Evolutionary conservation across 169 alveolate genomes (phyloP).

Genomic region (Plasmodium inui): DNA sequence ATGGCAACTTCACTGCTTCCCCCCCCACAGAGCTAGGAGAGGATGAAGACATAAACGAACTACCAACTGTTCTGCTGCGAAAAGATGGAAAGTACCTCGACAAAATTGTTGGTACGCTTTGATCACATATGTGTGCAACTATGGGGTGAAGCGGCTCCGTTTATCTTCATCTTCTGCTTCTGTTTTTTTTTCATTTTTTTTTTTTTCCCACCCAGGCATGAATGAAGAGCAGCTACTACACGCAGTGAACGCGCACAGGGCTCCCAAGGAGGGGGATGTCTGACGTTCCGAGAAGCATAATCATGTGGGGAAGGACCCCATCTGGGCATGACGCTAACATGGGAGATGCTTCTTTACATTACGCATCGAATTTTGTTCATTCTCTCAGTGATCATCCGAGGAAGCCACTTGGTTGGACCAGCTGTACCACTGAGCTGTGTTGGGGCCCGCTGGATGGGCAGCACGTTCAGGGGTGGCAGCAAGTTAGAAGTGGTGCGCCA

Average conservation of each 20-base stretch:
- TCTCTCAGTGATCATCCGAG: background rate
- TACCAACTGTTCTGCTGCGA: constrained; percentile 57
- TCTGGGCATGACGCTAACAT: background rate
- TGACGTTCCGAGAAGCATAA: background rate
- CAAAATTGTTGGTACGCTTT: constrained; percentile 42
- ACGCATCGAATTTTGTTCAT: background rate
- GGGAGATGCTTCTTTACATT: background rate
- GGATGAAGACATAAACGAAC: constrained; percentile 64
- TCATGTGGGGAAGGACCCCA: background rate
- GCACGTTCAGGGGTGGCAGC: background rate
- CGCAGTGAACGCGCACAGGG: background rate
- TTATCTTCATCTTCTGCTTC: background rate
- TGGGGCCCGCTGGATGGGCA: background rate
- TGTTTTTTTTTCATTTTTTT: background rate
- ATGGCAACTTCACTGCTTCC: background rate
- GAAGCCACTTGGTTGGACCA: background rate
- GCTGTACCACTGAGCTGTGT: background rate
- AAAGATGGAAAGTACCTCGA: constrained; percentile 68
- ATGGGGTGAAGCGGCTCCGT: background rate
- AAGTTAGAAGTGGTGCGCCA: background rate
- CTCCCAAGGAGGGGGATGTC: constrained; percentile 1
- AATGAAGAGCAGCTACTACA: constrained; percentile 22
- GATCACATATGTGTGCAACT: background rate
- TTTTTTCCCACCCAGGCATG: constrained; percentile 17
- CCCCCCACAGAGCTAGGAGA: constrained; percentile 43